Conservation (phyloP, 192 early-diverging fungal species). For the Entomortierella lignicola region DNA sequence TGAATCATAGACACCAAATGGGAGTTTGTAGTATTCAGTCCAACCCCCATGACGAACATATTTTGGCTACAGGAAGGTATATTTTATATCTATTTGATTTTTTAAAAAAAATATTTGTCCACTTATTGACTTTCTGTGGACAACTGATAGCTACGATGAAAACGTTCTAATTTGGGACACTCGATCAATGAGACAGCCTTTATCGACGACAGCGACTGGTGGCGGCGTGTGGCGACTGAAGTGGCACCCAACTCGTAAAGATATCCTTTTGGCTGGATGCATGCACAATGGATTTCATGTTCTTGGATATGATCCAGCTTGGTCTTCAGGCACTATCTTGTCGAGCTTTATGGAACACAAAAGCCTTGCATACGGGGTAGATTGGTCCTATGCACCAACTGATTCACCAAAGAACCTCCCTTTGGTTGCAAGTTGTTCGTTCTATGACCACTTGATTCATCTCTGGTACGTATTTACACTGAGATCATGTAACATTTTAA, state of each 20-base stretch:
- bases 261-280: constrained; percentile 77
- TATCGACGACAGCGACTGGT: constrained; percentile 74
- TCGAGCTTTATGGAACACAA: constrained; percentile 75
- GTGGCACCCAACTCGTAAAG: constrained; percentile 85
- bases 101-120: too few species aligned
- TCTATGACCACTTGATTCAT: constrained; percentile 82
- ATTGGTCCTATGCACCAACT: constrained; percentile 71
- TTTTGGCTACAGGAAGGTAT: constrained; percentile 88
- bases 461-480: constrained; percentile 63
- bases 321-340: constrained; percentile 15
- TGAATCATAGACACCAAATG: constrained; percentile 73
- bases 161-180: constrained; percentile 91
- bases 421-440: constrained; percentile 79
- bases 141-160: constrained; percentile 84
- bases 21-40: constrained; percentile 94
- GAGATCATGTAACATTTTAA: too few species aligned
- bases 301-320: constrained; percentile 60
- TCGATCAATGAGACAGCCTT: constrained; percentile 80
- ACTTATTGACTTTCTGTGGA: constrained; percentile 2
- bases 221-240: constrained; percentile 96
- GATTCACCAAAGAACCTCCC: constrained; percentile 16
- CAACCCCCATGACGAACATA: constrained; percentile 78
- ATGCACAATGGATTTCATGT: constrained; percentile 96
- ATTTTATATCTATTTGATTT: not conserved
- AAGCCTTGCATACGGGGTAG: constrained; percentile 82